Evolutionary conservation across 164 flowering plant species (phyloP).

Genomic region (Protea cynaroides): DNA sequence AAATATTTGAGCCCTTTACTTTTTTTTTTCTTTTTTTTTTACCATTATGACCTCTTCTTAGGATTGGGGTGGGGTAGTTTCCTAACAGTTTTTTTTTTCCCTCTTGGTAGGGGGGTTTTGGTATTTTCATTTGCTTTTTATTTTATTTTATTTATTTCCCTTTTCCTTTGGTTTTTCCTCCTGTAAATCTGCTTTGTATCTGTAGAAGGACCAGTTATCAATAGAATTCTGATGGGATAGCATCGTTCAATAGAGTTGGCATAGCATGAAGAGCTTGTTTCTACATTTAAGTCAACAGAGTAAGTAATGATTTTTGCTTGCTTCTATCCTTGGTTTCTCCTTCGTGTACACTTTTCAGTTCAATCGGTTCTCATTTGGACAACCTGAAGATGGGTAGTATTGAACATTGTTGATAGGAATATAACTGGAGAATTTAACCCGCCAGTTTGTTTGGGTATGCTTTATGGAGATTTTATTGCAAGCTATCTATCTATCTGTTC

Average conservation of each 20-base stretch:
- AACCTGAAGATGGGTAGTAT: no score
- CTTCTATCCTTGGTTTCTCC: no score
- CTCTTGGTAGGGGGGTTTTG: not conserved
- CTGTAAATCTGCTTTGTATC: conserved; percentile 10
- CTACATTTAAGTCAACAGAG: no score
- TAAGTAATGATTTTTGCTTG: no score
- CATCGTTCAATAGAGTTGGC: not conserved
- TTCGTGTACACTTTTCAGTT: no score
- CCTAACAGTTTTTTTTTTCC: conserved; percentile 8
- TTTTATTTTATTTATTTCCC: not conserved
- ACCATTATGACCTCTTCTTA: conserved; percentile 1
- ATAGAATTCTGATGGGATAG: not conserved
- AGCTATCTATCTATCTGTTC: no score
- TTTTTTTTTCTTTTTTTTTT: not conserved
- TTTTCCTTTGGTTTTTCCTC: not conserved
- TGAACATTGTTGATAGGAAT: no score
- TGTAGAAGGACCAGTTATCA: not conserved
- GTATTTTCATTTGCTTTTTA: conserved; percentile 8
- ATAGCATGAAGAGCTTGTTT: no score
- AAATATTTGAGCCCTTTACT: conserved; percentile 1
- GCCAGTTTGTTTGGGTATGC: no score
- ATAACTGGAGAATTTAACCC: no score
- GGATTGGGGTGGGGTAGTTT: conserved; percentile 3
- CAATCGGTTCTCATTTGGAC: no score
- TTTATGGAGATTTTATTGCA: no score